Evolutionary conservation across 2,329 filamentous ascomycete species (phyloP).

Genomic region (Penicillium sp.): DNA sequence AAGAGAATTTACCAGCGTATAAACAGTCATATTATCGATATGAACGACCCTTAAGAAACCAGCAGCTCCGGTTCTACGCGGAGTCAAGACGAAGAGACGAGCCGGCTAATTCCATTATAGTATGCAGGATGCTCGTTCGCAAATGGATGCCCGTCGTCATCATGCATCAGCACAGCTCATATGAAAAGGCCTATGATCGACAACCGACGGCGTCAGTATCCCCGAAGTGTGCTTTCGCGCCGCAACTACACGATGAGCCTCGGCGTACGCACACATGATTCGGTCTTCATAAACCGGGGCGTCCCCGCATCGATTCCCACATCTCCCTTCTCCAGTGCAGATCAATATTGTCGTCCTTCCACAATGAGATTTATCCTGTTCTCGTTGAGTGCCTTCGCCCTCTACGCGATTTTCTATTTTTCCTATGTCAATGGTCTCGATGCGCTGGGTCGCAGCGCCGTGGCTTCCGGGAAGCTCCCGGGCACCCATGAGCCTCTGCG

Average conservation of each 20-base stretch:
- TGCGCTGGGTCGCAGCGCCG: slow-evolving; percentile 16
- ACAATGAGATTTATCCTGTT: slow-evolving; percentile 29
- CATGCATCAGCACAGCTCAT: too few species aligned
- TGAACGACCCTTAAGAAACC: too few species aligned
- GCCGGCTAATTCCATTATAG: slow-evolving; percentile 13
- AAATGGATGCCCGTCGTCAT: too few species aligned
- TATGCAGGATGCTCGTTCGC: slow-evolving; percentile 21
- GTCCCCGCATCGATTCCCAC: background rate
- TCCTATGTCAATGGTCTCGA: slow-evolving; percentile 33
- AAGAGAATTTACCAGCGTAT: too few species aligned
- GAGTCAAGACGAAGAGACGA: too few species aligned
- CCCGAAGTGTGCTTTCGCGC: too few species aligned
- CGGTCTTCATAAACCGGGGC: too few species aligned
- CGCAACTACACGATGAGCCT: too few species aligned
- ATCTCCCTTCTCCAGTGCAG: background rate
- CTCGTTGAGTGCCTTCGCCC: slow-evolving; percentile 30
- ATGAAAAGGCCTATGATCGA: slow-evolving; percentile 15
- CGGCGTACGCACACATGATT: too few species aligned
- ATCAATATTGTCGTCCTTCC: background rate
- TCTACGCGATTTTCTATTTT: slow-evolving; percentile 38
- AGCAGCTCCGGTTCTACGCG: too few species aligned
- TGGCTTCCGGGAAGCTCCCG: slow-evolving; percentile 27
- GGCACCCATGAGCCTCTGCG: slow-evolving; percentile 29
- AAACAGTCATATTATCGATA: too few species aligned
- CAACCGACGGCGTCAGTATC: slow-evolving; percentile 7